Percentiles rank a stretch among this genome's conserved stretches.
These are phyloP conservation scores for Flaveria robusta DNA, from an alignment of 129 eudicot species.

Conservation along the genomic window DNA sequence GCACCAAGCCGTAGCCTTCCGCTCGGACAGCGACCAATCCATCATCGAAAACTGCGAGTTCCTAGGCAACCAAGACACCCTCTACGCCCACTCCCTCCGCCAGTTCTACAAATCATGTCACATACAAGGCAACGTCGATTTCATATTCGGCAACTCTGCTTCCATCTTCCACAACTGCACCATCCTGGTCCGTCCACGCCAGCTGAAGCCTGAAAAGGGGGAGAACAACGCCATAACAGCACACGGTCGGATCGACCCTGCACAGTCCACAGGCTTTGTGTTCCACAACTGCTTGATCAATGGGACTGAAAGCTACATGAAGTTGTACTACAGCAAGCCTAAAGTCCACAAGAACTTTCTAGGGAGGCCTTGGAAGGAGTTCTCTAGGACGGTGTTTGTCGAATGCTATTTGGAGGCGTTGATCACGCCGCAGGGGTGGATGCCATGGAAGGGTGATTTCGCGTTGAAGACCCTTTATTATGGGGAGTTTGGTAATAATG, in stretches of 20 bases:
- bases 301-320: slow-evolving; percentile 62
- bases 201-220: slow-evolving; percentile 58
- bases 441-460: slow-evolving; percentile 72
- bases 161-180: slow-evolving; percentile 58
- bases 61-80: slow-evolving; percentile 72
- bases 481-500: slow-evolving; percentile 56
- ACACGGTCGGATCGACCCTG: slow-evolving; percentile 75
- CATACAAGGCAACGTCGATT: slow-evolving; percentile 70
- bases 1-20: slow-evolving; percentile 79
- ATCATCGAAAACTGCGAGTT: slow-evolving; percentile 62
- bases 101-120: slow-evolving; percentile 65
- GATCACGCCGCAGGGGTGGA: slow-evolving; percentile 59
- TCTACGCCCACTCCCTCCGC: slow-evolving; percentile 66
- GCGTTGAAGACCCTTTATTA: slow-evolving; percentile 65
- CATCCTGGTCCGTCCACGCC: slow-evolving; percentile 60
- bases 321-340: slow-evolving; percentile 47
- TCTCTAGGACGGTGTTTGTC: slow-evolving; percentile 59
- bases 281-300: slow-evolving; percentile 57
- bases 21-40: slow-evolving; percentile 62
- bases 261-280: slow-evolving; percentile 61
- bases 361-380: slow-evolving; percentile 89
- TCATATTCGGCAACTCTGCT: slow-evolving; percentile 79
- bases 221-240: slow-evolving; percentile 78
- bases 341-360: slow-evolving; percentile 55
- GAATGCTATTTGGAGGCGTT: slow-evolving; percentile 53